Conservation (phyloP, 2,329 filamentous ascomycete genomes). For the Microcyclospora tardicrescens region DNA sequence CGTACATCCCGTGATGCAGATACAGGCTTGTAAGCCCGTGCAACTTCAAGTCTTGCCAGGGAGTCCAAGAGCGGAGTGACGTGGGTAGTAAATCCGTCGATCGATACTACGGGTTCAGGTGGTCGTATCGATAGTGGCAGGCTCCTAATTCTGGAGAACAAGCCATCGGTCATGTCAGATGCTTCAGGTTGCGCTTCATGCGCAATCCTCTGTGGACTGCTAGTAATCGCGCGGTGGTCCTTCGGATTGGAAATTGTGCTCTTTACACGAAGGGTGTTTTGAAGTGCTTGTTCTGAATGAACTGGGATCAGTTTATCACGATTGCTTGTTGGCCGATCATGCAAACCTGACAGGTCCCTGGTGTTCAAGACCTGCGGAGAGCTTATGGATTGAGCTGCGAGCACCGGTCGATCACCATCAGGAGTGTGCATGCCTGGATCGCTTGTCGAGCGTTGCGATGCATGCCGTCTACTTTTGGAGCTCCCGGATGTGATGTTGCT, state of each 20-base stretch:
- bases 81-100: conserved; percentile 15
- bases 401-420: not conserved
- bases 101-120: conserved; percentile 10
- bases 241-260: too few species aligned
- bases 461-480: conserved; percentile 5
- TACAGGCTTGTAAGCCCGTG: conserved; percentile 21
- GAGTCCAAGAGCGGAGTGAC: conserved; percentile 18
- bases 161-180: too few species aligned
- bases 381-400: too few species aligned
- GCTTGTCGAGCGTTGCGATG: conserved; percentile 11
- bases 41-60: conserved; percentile 17
- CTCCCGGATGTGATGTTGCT: conserved; percentile 15
- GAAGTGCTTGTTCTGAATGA: too few species aligned
- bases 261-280: too few species aligned
- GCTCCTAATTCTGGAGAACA: conserved; percentile 1
- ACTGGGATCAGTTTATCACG: too few species aligned
- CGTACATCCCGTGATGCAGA: conserved; percentile 36
- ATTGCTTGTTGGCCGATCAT: too few species aligned
- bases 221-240: too few species aligned
- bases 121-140: conserved; percentile 9
- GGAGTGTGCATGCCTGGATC: conserved; percentile 10
- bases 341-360: too few species aligned
- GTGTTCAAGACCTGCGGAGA: too few species aligned
- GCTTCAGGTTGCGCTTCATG: too few species aligned
- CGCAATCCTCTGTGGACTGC: too few species aligned